These are phyloP conservation scores for Lactarius sanguifluus DNA, from an alignment of 768 basidiomycete genomes.

Conservation along the genomic window DNA sequence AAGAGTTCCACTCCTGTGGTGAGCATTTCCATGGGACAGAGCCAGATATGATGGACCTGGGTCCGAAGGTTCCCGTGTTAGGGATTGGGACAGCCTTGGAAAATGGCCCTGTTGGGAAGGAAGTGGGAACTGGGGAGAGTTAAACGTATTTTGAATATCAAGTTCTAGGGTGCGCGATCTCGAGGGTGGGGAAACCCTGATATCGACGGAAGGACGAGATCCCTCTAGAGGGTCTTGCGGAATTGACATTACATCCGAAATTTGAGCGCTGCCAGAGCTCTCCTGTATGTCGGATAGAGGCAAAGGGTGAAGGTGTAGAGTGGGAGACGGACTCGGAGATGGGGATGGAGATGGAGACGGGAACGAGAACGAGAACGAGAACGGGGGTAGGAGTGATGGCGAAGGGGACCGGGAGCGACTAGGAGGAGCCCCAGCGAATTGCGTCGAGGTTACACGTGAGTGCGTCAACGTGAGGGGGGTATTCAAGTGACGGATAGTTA, in stretches of 20 bases:
- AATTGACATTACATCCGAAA: background rate
- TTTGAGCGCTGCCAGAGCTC: background rate
- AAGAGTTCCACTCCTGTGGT: background rate
- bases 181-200: conserved; percentile 9
- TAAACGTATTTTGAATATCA: background rate
- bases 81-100: background rate
- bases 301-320: background rate
- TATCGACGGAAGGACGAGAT: background rate
- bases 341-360: background rate
- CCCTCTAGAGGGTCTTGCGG: background rate
- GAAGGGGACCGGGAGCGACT: background rate
- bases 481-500: background rate
- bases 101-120: background rate
- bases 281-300: background rate
- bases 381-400: background rate
- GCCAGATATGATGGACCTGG: background rate
- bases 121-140: background rate
- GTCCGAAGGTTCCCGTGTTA: background rate
- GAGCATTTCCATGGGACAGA: background rate
- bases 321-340: background rate
- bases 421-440: conserved; percentile 10
- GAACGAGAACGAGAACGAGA: background rate
- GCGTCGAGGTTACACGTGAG: conserved; percentile 7
- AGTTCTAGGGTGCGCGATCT: background rate
- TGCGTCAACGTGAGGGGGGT: conserved; percentile 8